phyloP scores from a whole-genome alignment of 306 rosid genomes.

The Cicer bijugum region DNA sequence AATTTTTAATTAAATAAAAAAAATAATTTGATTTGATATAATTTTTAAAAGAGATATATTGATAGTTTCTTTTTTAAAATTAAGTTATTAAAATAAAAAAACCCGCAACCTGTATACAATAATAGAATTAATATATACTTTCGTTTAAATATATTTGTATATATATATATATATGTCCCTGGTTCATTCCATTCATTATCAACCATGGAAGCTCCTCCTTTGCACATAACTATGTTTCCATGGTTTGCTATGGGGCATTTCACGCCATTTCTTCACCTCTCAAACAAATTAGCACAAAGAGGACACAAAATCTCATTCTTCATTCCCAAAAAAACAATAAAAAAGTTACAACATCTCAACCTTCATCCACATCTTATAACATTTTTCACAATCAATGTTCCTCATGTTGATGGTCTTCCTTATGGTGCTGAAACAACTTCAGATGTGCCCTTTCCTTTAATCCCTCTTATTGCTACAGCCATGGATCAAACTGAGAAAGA shows the following conservation, averaged over 20 bases:
- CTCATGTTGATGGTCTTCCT: conserved; percentile 44
- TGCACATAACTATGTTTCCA: conserved; percentile 42
- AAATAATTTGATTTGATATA: no score
- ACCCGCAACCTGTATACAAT: no score
- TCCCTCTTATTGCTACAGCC: conserved; percentile 39
- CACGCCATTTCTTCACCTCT: conserved; percentile 38
- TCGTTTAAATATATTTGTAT: no score
- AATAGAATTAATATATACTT: no score
- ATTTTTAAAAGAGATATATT: no score
- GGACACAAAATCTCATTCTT: conserved; percentile 42
- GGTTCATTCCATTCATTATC: neutral
- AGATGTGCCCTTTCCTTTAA: conserved; percentile 29
- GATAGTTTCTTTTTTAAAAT: no score
- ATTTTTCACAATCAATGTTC: conserved; percentile 31
- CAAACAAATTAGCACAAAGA: conserved; percentile 43
- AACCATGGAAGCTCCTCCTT: neutral
- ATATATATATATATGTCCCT: no score
- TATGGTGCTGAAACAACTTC: conserved; percentile 33
- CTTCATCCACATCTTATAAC: conserved; percentile 41
- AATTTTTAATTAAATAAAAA: no score
- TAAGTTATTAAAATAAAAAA: no score
- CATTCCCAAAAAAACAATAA: conserved; percentile 33
- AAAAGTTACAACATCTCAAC: conserved; percentile 37
- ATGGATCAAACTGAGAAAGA: conserved; percentile 42
- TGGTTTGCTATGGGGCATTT: conserved; percentile 50